These are phyloP conservation scores for Metarhizium sp. DNA, from an alignment of 2,329 filamentous ascomycete genomes.

Conservation along the genomic window DNA sequence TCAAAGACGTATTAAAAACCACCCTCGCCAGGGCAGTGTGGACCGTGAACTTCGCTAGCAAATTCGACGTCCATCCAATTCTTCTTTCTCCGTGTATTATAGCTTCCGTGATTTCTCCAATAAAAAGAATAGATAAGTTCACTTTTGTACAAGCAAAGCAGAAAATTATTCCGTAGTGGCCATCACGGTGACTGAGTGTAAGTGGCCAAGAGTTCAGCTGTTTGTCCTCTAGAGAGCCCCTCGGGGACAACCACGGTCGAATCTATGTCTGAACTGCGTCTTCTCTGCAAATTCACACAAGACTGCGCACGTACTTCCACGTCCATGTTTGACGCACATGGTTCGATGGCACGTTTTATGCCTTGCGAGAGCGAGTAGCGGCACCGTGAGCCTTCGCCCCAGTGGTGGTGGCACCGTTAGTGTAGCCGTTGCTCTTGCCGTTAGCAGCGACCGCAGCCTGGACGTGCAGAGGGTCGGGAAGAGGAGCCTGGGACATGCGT, in stretches of 20 bases:
- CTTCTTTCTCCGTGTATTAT: not conserved
- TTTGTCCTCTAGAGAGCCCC: not conserved
- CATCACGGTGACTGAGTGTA: not conserved
- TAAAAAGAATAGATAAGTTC: slow-evolving; percentile 1
- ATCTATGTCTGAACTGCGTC: not conserved
- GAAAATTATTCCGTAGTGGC: not conserved
- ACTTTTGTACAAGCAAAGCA: slow-evolving; percentile 4
- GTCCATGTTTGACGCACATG: not conserved
- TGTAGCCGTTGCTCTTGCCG: slow-evolving; percentile 36
- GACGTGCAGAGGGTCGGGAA: slow-evolving; percentile 76
- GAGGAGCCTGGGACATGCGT: slow-evolving; percentile 54
- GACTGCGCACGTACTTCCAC: not conserved
- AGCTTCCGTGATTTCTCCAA: slow-evolving; percentile 1
- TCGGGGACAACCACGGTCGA: not conserved
- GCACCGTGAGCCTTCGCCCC: slow-evolving; percentile 49
- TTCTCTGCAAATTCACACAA: not conserved
- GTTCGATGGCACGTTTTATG: slow-evolving; percentile 21
- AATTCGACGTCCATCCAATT: not conserved
- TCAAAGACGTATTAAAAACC: slow-evolving; percentile 17
- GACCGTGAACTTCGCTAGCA: not conserved
- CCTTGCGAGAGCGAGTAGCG: slow-evolving; percentile 61
- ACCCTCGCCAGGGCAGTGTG: slow-evolving; percentile 6
- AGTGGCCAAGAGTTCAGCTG: not conserved
- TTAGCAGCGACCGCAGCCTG: slow-evolving; percentile 43
- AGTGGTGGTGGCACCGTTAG: slow-evolving; percentile 44